Evolutionary conservation across 2,329 filamentous ascomycete species (phyloP), one percentile per base, ranked within the genome.

Genomic region (Colletotrichum simmondsii): DNA sequence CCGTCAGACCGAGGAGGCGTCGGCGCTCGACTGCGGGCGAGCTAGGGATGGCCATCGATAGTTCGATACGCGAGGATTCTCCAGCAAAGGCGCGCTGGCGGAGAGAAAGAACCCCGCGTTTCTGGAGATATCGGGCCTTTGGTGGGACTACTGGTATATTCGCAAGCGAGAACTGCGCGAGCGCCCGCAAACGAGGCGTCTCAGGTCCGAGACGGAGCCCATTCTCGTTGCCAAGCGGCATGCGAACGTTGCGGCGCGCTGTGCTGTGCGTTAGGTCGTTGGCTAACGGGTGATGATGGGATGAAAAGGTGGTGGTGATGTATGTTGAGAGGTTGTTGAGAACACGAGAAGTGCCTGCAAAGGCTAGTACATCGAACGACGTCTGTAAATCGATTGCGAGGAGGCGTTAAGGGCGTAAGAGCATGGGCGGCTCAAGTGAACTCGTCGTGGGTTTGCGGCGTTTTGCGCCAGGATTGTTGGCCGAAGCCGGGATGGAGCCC

Each of bases 111-210:
- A 61, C 59, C 59, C 59, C 37, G 42, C 42, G 59, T 52, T 62
- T 16, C 42, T 62, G 26, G 42, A 68, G 65, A 68, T 62, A 68
- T 68, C 58, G 65, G 65, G 30, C 65, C 65, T 63, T 63, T 54
- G 32, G 65, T 68, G 58, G 65, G 49, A 63, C 65, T 52, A n/a
- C 26, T 42, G 30, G 32, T n/a, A 42, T 42, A 3, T n/a, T 14
- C 30, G 12, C 19, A 49, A 30, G 59, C 59, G 42, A 49, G 37
- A n/a, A 22, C 42, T 22, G 14, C 24, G 52, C 22, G 32, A 35
- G 58, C 46, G 30, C 65, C 28, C 30, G 65, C 57, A 46, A 46
- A 19, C 2, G 28, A 62, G 22, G 30, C 7, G 4, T 26, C 22
- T 30, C 30, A 32, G 30, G 30, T 32, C 30, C 30, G 59, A 52